Evolutionary conservation across 2,329 filamentous ascomycete species (phyloP), one percentile per base, ranked within the genome.

Genomic region (Alternaria gaisen): DNA sequence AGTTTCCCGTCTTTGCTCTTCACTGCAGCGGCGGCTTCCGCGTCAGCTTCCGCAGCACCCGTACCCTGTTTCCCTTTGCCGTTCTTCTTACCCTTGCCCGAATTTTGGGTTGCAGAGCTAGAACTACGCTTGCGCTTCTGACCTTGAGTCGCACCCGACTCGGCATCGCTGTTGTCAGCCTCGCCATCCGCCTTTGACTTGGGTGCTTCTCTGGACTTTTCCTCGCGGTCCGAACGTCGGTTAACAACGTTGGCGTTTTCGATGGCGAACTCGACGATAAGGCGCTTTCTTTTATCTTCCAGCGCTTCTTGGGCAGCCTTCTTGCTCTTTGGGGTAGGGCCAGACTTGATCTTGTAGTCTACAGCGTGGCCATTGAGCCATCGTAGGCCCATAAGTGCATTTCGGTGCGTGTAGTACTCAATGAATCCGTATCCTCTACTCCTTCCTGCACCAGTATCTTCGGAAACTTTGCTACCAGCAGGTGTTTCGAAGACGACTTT

Each of bases 171-270:
- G 22, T 52, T 67, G 28, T 64, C 61, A 57, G 59, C 61, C 54
- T 65, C 57, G 26, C 58, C 60, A 10, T 59, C 58, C 16, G 66
- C 52, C 64, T 65, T 65, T 46, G 68, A 61, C 43, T 72, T 66
- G 6, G 81, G 81, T 42, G 81, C 79, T 63, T 83, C 79, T 42
- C 83, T 78, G 5, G 84, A 81, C 65, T 87, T 87, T 53, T 81
- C 78, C 74, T 93, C 90, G 50, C 83, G 83, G 63, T 89, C 87
- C 62, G 84, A 87, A 56, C 96, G 86, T 65, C 95, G 86, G 68
- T 90, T 87, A n/a, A 99, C 90, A 1, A 99, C 95, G 73, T 97
- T 94, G 1, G 93, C 94, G 72, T 99, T 99, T 81, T 99, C 95
- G 77, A 99, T 97, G 20, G 95, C 93, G 77, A 99, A 99, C 79